Conservation (phyloP, 495 filamentous ascomycete species). For the Xylaria sp. region DNA sequence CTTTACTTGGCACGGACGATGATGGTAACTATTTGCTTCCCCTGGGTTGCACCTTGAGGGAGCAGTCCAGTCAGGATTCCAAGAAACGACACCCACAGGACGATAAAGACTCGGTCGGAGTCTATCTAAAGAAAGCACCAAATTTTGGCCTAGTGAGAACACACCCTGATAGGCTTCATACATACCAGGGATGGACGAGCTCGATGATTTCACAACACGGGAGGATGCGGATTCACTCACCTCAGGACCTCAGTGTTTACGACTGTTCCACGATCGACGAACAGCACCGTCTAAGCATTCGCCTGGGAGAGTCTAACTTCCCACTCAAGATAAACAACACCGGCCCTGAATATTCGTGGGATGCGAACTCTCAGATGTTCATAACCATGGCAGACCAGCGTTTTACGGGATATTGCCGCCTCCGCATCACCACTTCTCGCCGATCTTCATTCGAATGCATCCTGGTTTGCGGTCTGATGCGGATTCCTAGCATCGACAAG, state of each 20-base stretch:
- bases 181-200: conserved; percentile 10
- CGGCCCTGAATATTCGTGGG: conserved; percentile 9
- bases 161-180: conserved; percentile 7
- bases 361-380: conserved; percentile 4
- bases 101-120: conserved; percentile 1
- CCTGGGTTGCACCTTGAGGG: conserved; percentile 5
- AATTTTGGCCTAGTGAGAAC: conserved; percentile 9
- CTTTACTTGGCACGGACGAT: background rate
- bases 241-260: background rate
- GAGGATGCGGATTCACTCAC: background rate
- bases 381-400: conserved; percentile 11
- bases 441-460: conserved; percentile 7
- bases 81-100: background rate
- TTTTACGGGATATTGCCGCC: conserved; percentile 11
- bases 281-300: conserved; percentile 14
- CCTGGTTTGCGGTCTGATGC: conserved; percentile 1
- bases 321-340: background rate
- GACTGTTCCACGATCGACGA: conserved; percentile 7
- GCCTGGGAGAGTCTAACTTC: background rate
- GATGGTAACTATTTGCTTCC: conserved; percentile 5
- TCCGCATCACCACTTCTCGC: conserved; percentile 1
- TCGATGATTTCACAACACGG: conserved; percentile 7
- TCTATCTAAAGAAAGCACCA: conserved; percentile 17
- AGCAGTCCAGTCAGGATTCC: background rate
- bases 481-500: conserved; percentile 8